These are phyloP conservation scores for Pseudopediastrum boryanum DNA, from an alignment of 139 green algal genomes.

Conservation along the genomic window DNA sequence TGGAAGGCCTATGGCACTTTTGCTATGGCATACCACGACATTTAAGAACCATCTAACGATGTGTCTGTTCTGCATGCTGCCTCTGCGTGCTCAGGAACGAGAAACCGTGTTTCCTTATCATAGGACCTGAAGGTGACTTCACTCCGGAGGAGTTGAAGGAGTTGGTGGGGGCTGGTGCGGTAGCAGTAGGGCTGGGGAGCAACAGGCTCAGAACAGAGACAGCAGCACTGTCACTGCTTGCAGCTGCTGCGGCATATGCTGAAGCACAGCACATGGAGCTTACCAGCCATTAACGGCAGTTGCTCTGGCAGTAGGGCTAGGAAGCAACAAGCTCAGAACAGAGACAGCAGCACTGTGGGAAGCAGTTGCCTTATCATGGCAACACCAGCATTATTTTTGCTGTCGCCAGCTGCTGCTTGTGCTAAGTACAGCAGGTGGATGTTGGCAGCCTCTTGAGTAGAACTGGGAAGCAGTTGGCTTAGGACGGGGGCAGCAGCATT, in stretches of 20 bases:
- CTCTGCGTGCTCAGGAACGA: background rate
- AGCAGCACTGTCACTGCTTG: slow-evolving; percentile 80
- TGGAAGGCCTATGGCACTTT: too few species aligned
- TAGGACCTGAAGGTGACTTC: slow-evolving; percentile 93
- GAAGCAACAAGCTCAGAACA: background rate
- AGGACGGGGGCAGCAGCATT: too few species aligned
- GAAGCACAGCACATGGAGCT: background rate
- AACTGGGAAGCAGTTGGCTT: too few species aligned
- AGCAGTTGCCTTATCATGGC: too few species aligned
- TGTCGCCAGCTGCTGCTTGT: too few species aligned
- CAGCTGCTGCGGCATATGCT: slow-evolving; percentile 51
- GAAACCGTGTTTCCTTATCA: slow-evolving; percentile 56
- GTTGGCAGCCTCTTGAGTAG: too few species aligned
- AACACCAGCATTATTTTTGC: too few species aligned
- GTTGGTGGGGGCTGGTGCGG: slow-evolving; percentile 60
- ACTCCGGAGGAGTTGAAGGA: slow-evolving; percentile 67
- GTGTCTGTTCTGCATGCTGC: background rate
- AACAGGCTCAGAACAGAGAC: slow-evolving; percentile 86
- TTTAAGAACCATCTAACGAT: background rate
- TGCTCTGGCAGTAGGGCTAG: background rate
- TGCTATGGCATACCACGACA: too few species aligned
- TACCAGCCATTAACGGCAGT: too few species aligned
- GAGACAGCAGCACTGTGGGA: too few species aligned
- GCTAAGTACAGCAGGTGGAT: too few species aligned
- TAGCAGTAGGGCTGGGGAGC: slow-evolving; percentile 73